Evolutionary conservation across 2,329 filamentous ascomycete species (phyloP), one percentile per base, ranked within the genome.

Genomic region (Alternaria atra): DNA sequence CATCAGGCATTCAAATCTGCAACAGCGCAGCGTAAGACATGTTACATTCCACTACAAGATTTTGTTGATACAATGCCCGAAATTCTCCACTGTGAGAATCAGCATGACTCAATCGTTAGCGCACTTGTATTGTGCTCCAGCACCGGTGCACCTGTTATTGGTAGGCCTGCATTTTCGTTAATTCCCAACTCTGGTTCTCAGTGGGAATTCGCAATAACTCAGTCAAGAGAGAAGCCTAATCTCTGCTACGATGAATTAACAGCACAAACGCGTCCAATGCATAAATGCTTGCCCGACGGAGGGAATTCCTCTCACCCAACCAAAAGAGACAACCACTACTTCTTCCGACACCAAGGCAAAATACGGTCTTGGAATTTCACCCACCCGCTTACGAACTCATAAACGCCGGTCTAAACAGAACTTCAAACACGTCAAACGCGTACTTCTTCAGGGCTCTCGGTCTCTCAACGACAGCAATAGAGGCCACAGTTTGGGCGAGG

Each of bases 401-500:
- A 15, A 23, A n/a, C 10, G 15, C 1, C 35, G n/a, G 8, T 39
- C 40, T 37, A n/a, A 34, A 17, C 7, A 10, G 17, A n/a, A 17
- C 20, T 6, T 13, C 32, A 30, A 50, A 51, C 20, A 51, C 37
- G 47, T 37, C 47, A 27, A 34, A 43, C 25, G 29, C 20, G 17
- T 44, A n/a, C n/a, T 40, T 42, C 10, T 54, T 44, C 51, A 32
- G 34, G 4, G 29, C 15, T 10, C 9, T 54, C n/a, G 51, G 51
- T 27, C 37, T 54, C 27, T 10, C 27, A 6, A 2, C 27, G 8
- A 43, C 37, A 12, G 53, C 58, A 20, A 47, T 53, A 20, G 54
- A 57, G 52, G 34, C 25, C 7, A 34, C 55, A 17, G 35, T 57
- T 20, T 35, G 48, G 25, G 20, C 30, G 17, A 55, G 53, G 2